A percentile compares a stretch with the other conserved stretches of the same genome.
Conservation (phyloP, 306 rosid genomes). For the Lupinus albus region DNA sequence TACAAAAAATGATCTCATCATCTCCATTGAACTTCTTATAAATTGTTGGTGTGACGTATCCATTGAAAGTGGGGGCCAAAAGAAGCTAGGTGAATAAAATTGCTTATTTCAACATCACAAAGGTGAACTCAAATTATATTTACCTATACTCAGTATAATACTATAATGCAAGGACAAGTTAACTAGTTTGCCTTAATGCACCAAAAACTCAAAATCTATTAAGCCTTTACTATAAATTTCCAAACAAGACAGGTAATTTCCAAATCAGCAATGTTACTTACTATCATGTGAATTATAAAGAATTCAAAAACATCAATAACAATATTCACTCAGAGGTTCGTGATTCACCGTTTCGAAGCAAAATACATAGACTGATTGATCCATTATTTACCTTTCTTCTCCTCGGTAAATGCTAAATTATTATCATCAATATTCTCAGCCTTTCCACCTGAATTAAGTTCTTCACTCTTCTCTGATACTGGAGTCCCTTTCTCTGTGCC, state of each 20-base stretch:
- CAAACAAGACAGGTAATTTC: constrained; percentile 4
- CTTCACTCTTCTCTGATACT: constrained; percentile 48
- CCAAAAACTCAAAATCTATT: constrained; percentile 27
- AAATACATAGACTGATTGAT: constrained; percentile 13
- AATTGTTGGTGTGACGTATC: background rate
- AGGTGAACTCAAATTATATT: background rate
- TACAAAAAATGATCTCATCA: constrained; percentile 31
- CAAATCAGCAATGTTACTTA: constrained; percentile 7
- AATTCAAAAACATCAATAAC: constrained; percentile 10
- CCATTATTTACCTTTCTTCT: constrained; percentile 60
- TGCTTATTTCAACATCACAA: constrained; percentile 26
- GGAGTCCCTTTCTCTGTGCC: constrained; percentile 57
- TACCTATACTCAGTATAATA: constrained; percentile 11
- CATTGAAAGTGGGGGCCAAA: constrained; percentile 9
- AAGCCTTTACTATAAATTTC: background rate
- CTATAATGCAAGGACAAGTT: constrained; percentile 21
- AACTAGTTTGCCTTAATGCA: constrained; percentile 6
- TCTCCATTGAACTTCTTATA: constrained; percentile 25
- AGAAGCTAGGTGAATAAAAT: constrained; percentile 31
- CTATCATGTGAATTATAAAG: constrained; percentile 11
- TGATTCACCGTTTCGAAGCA: constrained; percentile 12
- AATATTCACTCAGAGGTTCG: constrained; percentile 3
- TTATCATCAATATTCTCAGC: constrained; percentile 56
- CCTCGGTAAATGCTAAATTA: constrained; percentile 47
- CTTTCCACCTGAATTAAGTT: constrained; percentile 52